A percentile compares a stretch with the other conserved stretches of the same genome.
phyloP scores from a whole-genome alignment of 768 basidiomycete species.

The Ramaria rubella region DNA sequence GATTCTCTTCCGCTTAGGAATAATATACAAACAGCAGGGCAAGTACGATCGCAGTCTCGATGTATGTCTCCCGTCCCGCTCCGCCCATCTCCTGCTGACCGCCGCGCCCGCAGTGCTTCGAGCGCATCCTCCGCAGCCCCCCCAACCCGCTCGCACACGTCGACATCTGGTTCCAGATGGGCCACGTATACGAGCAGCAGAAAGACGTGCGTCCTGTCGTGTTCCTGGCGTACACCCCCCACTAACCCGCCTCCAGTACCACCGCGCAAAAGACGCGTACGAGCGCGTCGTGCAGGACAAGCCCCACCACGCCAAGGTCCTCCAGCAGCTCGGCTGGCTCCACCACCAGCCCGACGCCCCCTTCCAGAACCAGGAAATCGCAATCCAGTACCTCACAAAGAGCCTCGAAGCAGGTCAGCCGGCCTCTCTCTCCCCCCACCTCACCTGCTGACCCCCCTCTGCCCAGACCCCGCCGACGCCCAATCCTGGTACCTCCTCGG shows the following conservation, averaged over 20 bases:
- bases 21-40: slow-evolving; percentile 98
- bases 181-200: slow-evolving; percentile 96
- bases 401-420: slow-evolving; percentile 85
- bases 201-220: slow-evolving; percentile 74
- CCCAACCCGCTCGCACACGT: slow-evolving; percentile 93
- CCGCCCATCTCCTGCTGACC: not conserved
- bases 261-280: slow-evolving; percentile 88
- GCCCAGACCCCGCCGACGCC: slow-evolving; percentile 82
- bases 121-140: slow-evolving; percentile 92
- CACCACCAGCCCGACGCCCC: slow-evolving; percentile 93
- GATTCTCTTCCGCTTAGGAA: slow-evolving; percentile 94
- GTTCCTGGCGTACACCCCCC: not conserved
- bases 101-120: slow-evolving; percentile 58
- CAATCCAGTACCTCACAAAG: slow-evolving; percentile 90
- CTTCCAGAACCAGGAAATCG: slow-evolving; percentile 94
- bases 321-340: slow-evolving; percentile 96
- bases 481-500: slow-evolving; percentile 99
- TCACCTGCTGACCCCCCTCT: slow-evolving; percentile 2
- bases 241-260: slow-evolving; percentile 47
- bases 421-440: not conserved
- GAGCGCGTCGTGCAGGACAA: slow-evolving; percentile 92
- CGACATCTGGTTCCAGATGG: slow-evolving; percentile 99
- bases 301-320: slow-evolving; percentile 90
- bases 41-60: slow-evolving; percentile 84
- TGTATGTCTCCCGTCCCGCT: slow-evolving; percentile 19